Percentiles rank a stretch among this genome's conserved stretches.
These are phyloP conservation scores for Suillus weaverae DNA, from an alignment of 768 basidiomycete genomes.

Conservation along the genomic window DNA sequence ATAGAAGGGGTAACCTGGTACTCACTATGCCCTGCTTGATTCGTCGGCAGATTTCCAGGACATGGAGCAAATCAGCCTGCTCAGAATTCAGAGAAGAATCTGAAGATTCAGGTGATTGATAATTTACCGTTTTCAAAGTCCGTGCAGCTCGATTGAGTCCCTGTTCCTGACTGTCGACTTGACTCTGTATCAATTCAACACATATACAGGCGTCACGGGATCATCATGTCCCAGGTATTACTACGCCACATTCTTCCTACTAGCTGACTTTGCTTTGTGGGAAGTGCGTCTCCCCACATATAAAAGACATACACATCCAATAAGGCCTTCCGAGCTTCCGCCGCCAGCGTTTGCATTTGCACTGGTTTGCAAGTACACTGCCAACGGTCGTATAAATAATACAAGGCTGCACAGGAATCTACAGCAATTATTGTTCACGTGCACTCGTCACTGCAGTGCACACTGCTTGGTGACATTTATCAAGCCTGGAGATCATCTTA, in stretches of 20 bases:
- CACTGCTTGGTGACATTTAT: neutral
- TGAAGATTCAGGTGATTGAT: neutral
- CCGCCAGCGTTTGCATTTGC: neutral
- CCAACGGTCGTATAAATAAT: neutral
- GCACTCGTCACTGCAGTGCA: neutral
- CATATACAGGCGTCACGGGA: neutral
- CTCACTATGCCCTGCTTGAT: neutral
- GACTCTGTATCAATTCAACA: neutral
- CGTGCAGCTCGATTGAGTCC: neutral
- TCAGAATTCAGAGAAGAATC: neutral
- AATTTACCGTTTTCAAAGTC: neutral
- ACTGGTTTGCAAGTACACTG: neutral
- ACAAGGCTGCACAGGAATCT: neutral
- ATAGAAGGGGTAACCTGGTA: neutral
- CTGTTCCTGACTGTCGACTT: neutral
- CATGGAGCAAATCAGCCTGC: neutral
- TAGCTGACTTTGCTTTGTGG: neutral
- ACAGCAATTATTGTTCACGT: neutral
- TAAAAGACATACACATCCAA: neutral
- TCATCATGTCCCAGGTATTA: neutral
- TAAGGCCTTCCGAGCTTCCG: neutral
- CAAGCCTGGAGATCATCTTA: neutral
- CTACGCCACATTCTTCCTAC: neutral
- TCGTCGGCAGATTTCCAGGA: neutral
- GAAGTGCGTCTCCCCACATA: neutral